Evolutionary conservation across 176 grass and related monocot species (phyloP).

Genomic region (Triticum turgidum): DNA sequence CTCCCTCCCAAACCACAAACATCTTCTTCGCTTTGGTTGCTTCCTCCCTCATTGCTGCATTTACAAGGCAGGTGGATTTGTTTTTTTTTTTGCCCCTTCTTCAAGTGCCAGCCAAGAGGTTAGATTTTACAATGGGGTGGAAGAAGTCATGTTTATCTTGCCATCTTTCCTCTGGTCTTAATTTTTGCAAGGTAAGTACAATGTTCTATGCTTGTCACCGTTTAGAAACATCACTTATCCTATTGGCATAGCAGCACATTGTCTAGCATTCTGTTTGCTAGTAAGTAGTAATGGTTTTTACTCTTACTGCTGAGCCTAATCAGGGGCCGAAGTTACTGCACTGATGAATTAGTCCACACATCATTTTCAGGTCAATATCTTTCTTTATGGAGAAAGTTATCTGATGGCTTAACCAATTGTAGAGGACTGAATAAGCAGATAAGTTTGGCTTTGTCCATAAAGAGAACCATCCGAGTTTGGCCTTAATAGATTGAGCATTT

Average conservation of each 20-base stretch:
- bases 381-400: background rate
- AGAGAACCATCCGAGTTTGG: background rate
- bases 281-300: background rate
- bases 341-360: slow-evolving; percentile 24
- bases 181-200: no score
- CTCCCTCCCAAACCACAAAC: no score
- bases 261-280: background rate
- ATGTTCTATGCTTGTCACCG: background rate
- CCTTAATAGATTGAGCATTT: background rate
- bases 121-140: no score
- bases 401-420: background rate
- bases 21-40: no score
- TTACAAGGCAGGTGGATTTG: no score
- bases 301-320: background rate
- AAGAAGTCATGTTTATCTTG: no score
- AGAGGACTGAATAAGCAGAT: slow-evolving; percentile 22
- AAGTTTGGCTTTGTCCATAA: background rate
- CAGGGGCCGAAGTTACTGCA: no score
- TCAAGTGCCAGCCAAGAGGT: no score
- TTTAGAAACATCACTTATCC: slow-evolving; percentile 11
- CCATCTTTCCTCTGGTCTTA: no score
- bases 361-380: background rate
- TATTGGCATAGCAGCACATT: background rate
- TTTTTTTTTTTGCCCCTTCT: no score
- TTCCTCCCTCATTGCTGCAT: no score